A percentile compares a stretch with the other conserved stretches of the same genome.
phyloP scores from a whole-genome alignment of 768 basidiomycete species.

The Podaxis sp. region DNA sequence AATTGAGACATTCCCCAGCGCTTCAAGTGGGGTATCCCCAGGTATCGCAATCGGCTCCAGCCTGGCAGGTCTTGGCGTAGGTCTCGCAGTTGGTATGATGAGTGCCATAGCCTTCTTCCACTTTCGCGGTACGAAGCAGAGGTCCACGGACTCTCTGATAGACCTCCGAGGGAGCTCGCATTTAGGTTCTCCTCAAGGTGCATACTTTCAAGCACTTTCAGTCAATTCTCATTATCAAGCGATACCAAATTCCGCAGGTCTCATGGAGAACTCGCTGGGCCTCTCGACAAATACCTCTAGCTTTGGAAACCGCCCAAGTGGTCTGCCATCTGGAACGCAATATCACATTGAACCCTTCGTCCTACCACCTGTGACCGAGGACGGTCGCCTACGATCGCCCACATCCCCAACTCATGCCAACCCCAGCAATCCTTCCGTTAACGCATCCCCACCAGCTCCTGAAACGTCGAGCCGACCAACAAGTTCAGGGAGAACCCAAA shows the following conservation, averaged over 20 bases:
- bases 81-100: conserved; percentile 32
- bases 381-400: conserved; percentile 23
- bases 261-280: conserved; percentile 18
- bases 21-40: conserved; percentile 17
- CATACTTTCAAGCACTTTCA: conserved; percentile 19
- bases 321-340: conserved; percentile 10
- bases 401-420: conserved; percentile 12
- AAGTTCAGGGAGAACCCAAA: conserved; percentile 15
- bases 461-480: conserved; percentile 12
- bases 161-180: conserved; percentile 24
- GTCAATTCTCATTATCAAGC: conserved; percentile 27
- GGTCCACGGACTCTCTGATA: conserved; percentile 24
- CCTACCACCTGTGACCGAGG: conserved; percentile 32
- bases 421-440: conserved; percentile 18
- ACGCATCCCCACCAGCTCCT: conserved; percentile 8
- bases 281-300: conserved; percentile 13
- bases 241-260: conserved; percentile 25
- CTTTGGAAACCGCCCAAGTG: background rate
- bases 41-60: conserved; percentile 35
- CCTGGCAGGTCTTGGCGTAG: conserved; percentile 39
- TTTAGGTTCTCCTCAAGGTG: conserved; percentile 22
- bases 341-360: conserved; percentile 47
- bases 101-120: conserved; percentile 34
- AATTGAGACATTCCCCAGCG: background rate
- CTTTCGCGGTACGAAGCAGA: conserved; percentile 24